Evolutionary conservation across 768 basidiomycete species (phyloP).

Genomic region (Macrolepiota dolichaula): DNA sequence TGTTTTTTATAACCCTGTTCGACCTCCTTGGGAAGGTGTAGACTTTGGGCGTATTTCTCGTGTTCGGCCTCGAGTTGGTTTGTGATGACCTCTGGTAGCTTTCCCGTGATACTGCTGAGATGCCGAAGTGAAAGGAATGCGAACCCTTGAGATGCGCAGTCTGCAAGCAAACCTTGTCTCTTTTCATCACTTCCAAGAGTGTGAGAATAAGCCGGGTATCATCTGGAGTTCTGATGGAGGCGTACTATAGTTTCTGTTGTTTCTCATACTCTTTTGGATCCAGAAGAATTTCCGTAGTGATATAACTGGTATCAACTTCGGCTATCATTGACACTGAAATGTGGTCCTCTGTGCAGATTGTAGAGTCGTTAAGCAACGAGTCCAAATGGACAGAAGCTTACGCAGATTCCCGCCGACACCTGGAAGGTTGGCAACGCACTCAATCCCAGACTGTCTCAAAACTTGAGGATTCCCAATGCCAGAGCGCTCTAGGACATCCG

Average conservation of each 20-base stretch:
- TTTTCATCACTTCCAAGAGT: neutral
- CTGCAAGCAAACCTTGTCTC: constrained; percentile 1
- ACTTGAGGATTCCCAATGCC: constrained; percentile 8
- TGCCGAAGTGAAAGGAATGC: constrained; percentile 1
- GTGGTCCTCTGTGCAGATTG: constrained; percentile 6
- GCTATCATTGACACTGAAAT: neutral
- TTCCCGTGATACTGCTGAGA: neutral
- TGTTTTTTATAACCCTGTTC: constrained; percentile 1
- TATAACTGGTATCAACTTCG: constrained; percentile 3
- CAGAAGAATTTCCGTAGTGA: neutral
- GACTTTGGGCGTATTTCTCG: neutral
- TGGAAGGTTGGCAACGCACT: constrained; percentile 6
- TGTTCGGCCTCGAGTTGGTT: neutral
- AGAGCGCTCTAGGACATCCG: constrained; percentile 22
- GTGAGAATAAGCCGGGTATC: neutral
- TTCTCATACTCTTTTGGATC: constrained; percentile 1
- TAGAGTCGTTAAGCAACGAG: neutral
- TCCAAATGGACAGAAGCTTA: neutral
- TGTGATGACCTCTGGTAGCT: neutral
- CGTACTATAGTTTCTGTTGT: constrained; percentile 10
- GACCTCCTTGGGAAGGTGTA: neutral
- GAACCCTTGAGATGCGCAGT: neutral
- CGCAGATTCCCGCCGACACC: constrained; percentile 10
- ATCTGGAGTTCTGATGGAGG: neutral
- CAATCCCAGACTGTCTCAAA: constrained; percentile 2